These are phyloP conservation scores for Coniella vitis DNA, from an alignment of 2,329 filamentous ascomycete genomes.

Conservation along the genomic window DNA sequence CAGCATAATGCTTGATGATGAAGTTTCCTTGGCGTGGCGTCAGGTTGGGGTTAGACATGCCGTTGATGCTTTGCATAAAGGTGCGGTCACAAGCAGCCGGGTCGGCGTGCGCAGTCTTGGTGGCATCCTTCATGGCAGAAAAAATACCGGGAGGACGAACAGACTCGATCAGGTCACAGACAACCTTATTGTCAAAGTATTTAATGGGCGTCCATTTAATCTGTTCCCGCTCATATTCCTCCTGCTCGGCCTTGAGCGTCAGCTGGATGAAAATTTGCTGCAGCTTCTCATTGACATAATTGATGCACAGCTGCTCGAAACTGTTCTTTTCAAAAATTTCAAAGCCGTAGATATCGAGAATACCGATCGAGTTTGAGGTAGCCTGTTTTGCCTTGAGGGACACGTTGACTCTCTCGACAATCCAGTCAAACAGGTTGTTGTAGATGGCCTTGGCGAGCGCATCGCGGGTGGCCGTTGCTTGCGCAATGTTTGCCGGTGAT, in stretches of 20 bases:
- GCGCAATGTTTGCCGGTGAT: constrained; percentile 76
- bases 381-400: constrained; percentile 74
- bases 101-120: constrained; percentile 95
- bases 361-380: constrained; percentile 81
- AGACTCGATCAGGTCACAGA: constrained; percentile 94
- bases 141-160: constrained; percentile 86
- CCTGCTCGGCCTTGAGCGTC: constrained; percentile 92
- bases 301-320: constrained; percentile 98
- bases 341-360: constrained; percentile 98
- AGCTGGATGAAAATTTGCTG: constrained; percentile 99
- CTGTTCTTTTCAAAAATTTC: constrained; percentile 99
- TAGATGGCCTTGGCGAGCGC: constrained; percentile 94
- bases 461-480: constrained; percentile 81
- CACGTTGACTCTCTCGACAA: constrained; percentile 83
- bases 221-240: constrained; percentile 91
- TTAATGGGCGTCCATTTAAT: constrained; percentile 99
- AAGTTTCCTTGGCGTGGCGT: constrained; percentile 91
- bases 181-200: constrained; percentile 99
- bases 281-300: constrained; percentile 98
- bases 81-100: constrained; percentile 90
- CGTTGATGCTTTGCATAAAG: constrained; percentile 88
- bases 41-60: constrained; percentile 86
- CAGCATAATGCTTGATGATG: constrained; percentile 97
- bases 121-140: constrained; percentile 93
- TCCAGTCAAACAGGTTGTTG: constrained; percentile 97